These are phyloP conservation scores for Populus pruinosa DNA, from an alignment of 345 rosid genomes.

Conservation along the genomic window DNA sequence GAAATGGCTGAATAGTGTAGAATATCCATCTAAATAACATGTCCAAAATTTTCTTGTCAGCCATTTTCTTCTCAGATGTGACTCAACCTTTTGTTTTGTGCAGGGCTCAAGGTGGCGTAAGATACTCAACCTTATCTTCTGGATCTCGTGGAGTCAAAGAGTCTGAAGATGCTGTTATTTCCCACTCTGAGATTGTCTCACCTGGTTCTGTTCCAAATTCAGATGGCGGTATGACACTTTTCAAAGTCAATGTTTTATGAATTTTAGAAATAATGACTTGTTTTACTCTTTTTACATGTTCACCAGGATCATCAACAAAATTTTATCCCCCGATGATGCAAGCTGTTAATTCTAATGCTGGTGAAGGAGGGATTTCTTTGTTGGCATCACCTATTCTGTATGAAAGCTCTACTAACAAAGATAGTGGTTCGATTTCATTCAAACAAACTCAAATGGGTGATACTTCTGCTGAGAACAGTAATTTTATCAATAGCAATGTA, in stretches of 20 bases:
- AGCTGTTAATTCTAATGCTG: conserved; percentile 23
- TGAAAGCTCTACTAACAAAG: conserved; percentile 37
- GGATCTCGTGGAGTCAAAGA: conserved; percentile 32
- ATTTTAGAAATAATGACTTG: conserved; percentile 3
- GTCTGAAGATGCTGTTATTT: conserved; percentile 30
- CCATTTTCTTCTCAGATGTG: not conserved
- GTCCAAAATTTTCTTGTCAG: not conserved
- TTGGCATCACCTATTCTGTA: conserved; percentile 33
- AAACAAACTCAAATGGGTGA: conserved; percentile 40
- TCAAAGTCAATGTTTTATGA: not conserved
- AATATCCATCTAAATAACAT: not conserved
- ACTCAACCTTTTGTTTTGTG: conserved; percentile 11
- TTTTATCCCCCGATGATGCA: conserved; percentile 35
- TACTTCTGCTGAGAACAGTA: conserved; percentile 38
- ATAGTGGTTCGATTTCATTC: conserved; percentile 34
- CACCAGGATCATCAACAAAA: conserved; percentile 49
- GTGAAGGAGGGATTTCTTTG: conserved; percentile 34
- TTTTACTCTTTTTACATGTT: conserved; percentile 13
- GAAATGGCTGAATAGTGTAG: not conserved
- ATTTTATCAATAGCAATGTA: conserved; percentile 32
- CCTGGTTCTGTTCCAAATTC: conserved; percentile 32
- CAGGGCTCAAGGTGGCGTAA: conserved; percentile 38
- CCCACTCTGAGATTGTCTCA: conserved; percentile 38
- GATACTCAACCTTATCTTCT: conserved; percentile 25
- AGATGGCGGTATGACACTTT: conserved; percentile 38